phyloP scores from a whole-genome alignment of 78 protist species.

The slime mould (Dictyostelium discoideum) region dicty_2.7 NC_007088.5:3661001-3661500 shows the following conservation, averaged over 20 bases:
- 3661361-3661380: constrained; percentile 78
- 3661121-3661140: too few species aligned
- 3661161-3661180: constrained; percentile 81
- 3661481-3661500: background rate
- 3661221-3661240: constrained; percentile 13
- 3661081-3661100: too few species aligned
- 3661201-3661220: constrained; percentile 92
- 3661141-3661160: too few species aligned
- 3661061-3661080: too few species aligned
- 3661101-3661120: too few species aligned
- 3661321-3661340: constrained; percentile 90
- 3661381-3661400: constrained; percentile 70
- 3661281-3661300: constrained; percentile 93
- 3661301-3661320: constrained; percentile 79
- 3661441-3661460: constrained; percentile 80
- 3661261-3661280: constrained; percentile 81
- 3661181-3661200: constrained; percentile 73
- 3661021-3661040: too few species aligned
- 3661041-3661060: too few species aligned
- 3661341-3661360: constrained; percentile 89
- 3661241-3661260: constrained; percentile 38
- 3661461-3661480: constrained; percentile 19
- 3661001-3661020: background rate
- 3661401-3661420: constrained; percentile 61
- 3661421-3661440: constrained; percentile 76